Conservation (phyloP, 164 flowering plant species). For the Protea cynaroides region DNA sequence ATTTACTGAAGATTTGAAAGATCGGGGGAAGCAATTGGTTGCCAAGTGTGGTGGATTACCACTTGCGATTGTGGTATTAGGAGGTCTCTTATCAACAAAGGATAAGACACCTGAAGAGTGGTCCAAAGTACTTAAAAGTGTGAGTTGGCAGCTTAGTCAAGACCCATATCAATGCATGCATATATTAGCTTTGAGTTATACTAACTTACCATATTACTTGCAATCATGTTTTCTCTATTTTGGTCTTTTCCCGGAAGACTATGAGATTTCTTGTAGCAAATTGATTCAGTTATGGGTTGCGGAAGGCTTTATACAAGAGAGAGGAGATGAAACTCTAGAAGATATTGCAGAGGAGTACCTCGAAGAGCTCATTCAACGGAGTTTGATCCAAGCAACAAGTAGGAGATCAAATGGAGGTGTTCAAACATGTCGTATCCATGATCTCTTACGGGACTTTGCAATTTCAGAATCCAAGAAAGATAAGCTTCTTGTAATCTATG, state of each 20-base stretch:
- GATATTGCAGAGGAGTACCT: background rate
- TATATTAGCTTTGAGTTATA: background rate
- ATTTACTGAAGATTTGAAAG: background rate
- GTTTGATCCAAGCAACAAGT: background rate
- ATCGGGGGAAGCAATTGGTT: background rate
- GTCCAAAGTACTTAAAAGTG: background rate
- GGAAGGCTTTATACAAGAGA: background rate
- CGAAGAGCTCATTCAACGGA: background rate
- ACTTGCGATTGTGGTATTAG: background rate
- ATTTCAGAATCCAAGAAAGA: background rate
- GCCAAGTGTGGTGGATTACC: background rate
- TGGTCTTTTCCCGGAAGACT: background rate
- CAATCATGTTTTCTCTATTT: background rate
- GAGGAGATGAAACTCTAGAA: background rate
- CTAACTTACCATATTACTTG: background rate
- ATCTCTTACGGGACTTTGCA: background rate
- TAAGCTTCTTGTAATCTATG: background rate
- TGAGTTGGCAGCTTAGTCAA: background rate
- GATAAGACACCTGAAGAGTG: background rate
- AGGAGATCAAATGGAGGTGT: background rate
- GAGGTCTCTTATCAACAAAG: background rate
- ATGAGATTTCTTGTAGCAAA: background rate
- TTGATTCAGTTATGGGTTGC: background rate
- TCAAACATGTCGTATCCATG: conserved; percentile 6
- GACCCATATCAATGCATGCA: background rate